These are phyloP conservation scores for Beauveria asiatica DNA, from an alignment of 2,329 filamentous ascomycete species.

Conservation along the genomic window DNA sequence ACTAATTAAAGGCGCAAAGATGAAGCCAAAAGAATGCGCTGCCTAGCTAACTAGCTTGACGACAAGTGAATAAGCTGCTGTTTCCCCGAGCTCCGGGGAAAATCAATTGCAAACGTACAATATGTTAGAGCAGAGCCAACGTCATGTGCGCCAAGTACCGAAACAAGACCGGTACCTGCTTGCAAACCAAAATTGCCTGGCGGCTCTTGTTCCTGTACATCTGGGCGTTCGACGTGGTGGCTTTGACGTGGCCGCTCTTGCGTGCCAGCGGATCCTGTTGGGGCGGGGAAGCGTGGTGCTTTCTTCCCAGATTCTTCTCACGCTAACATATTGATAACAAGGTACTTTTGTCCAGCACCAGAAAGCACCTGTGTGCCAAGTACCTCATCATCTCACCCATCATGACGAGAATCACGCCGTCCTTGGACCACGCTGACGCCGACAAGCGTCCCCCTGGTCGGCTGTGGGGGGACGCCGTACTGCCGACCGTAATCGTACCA, in stretches of 20 bases:
- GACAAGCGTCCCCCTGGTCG: background rate
- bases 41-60: background rate
- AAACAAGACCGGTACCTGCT: background rate
- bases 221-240: background rate
- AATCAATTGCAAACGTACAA: background rate
- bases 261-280: constrained; percentile 1
- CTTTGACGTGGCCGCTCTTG: background rate
- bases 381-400: background rate
- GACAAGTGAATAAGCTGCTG: background rate
- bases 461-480: background rate
- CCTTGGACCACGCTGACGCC: background rate
- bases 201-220: background rate
- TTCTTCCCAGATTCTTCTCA: no score
- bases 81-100: background rate
- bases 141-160: background rate
- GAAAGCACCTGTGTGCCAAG: background rate
- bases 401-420: background rate
- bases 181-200: background rate
- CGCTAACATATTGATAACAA: background rate
- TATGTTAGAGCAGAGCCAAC: no score
- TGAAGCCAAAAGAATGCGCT: background rate
- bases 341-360: background rate
- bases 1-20: background rate
- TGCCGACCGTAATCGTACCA: background rate
- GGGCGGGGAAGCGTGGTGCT: constrained; percentile 2